These are phyloP conservation scores for Amphicarpaea edgeworthii DNA, from an alignment of 306 rosid species.

Conservation along the genomic window DNA sequence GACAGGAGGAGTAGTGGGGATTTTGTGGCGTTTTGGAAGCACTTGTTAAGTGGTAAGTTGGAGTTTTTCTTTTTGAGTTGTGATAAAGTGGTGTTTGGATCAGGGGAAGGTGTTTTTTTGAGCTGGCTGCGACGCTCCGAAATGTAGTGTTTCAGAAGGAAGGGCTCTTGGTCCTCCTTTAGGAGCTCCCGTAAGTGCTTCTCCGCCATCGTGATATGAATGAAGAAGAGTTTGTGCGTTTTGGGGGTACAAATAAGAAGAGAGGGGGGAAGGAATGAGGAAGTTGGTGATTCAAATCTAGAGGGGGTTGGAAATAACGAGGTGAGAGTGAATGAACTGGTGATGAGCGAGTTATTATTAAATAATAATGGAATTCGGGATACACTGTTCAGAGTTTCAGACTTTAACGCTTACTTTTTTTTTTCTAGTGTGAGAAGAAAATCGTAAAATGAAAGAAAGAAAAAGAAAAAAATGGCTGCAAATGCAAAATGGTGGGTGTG, in stretches of 20 bases:
- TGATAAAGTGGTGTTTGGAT: conserved; percentile 22
- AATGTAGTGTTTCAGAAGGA: conserved; percentile 63
- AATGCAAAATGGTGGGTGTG: neutral
- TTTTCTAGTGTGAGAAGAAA: neutral
- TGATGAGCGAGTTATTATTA: conserved; percentile 36
- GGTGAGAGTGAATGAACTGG: conserved; percentile 42
- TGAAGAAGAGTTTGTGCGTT: neutral
- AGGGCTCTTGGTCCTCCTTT: conserved; percentile 73
- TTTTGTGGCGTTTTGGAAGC: conserved; percentile 61
- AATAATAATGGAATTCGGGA: conserved; percentile 14
- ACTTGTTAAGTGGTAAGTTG: conserved; percentile 44
- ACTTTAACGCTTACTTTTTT: neutral
- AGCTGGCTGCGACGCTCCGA: conserved; percentile 54
- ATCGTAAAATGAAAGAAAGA: too few species aligned
- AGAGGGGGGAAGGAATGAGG: conserved; percentile 47
- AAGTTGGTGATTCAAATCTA: conserved; percentile 73
- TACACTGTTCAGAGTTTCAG: neutral
- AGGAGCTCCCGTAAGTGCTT: conserved; percentile 63
- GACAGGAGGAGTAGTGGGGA: conserved; percentile 79
- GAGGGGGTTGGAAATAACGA: conserved; percentile 59
- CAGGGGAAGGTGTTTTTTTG: conserved; percentile 51
- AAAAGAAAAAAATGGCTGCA: neutral
- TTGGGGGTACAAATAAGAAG: conserved; percentile 35
- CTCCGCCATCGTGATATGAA: conserved; percentile 37
- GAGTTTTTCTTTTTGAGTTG: conserved; percentile 33